phyloP scores from a whole-genome alignment of 192 early-diverging fungal species.

The Dissophora globulifera region DNA sequence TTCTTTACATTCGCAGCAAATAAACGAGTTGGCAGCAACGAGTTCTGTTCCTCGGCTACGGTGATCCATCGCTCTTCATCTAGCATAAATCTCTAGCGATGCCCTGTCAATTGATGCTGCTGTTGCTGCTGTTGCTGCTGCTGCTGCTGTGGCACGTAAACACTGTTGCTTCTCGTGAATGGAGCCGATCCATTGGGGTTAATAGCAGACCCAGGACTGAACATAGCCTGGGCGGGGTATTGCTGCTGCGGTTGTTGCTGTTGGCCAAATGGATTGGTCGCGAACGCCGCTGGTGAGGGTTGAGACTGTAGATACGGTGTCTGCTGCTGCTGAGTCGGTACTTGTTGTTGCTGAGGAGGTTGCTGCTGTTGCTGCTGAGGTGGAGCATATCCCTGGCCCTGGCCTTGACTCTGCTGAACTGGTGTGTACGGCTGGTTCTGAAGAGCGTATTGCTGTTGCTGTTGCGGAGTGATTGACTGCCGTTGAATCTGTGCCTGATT shows the following conservation, averaged over 20 bases:
- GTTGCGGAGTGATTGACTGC: constrained; percentile 6
- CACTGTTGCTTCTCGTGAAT: not conserved
- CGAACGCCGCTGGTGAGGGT: not conserved
- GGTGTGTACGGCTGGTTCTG: constrained; percentile 9
- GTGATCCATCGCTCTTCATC: no score
- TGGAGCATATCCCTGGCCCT: not conserved
- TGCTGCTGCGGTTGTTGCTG: not conserved
- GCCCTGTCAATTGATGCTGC: no score
- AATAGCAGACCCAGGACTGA: not conserved
- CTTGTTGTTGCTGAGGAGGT: not conserved
- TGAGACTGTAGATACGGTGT: not conserved
- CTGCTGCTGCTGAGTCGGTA: not conserved
- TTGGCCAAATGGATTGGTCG: not conserved
- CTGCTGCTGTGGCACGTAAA: not conserved
- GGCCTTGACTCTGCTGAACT: no score
- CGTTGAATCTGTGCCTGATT: not conserved
- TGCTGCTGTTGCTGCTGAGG: not conserved
- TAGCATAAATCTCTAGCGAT: no score
- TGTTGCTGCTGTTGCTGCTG: not conserved
- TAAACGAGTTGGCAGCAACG: no score
- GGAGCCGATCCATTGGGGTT: not conserved
- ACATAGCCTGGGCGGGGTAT: not conserved
- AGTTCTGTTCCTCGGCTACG: no score
- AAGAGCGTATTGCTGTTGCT: constrained; percentile 3
- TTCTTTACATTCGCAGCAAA: no score